These are phyloP conservation scores for Gautieria morchelliformis DNA, from an alignment of 768 basidiomycete genomes.

Conservation along the genomic window DNA sequence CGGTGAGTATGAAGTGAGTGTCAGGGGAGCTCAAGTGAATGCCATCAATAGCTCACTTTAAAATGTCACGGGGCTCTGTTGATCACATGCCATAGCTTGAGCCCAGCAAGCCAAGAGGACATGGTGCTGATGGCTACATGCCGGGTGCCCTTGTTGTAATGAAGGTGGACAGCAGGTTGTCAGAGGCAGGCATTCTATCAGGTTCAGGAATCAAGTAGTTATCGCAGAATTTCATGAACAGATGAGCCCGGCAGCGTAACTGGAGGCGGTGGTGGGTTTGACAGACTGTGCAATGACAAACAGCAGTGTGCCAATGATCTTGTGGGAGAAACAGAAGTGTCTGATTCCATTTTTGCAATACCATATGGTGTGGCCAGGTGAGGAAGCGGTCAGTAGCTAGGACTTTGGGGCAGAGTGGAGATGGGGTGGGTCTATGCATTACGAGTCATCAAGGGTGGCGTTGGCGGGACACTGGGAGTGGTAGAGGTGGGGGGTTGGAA, in stretches of 20 bases:
- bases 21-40: neutral
- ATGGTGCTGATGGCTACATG: too few species aligned
- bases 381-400: neutral
- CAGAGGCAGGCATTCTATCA: slow-evolving; percentile 21
- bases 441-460: neutral
- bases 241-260: slow-evolving; percentile 24
- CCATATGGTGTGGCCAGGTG: neutral
- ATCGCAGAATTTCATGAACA: slow-evolving; percentile 29
- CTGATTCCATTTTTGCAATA: neutral
- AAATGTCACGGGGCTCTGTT: slow-evolving; percentile 27
- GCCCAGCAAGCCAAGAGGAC: slow-evolving; percentile 25
- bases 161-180: slow-evolving; percentile 22
- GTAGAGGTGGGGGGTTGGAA: neutral
- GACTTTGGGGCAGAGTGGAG: neutral
- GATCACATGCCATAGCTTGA: slow-evolving; percentile 28
- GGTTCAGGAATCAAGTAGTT: slow-evolving; percentile 23
- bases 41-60: slow-evolving; percentile 5
- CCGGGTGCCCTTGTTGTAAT: too few species aligned
- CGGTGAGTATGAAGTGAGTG: neutral
- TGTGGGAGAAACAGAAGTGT: neutral
- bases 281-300: neutral
- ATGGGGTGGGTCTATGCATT: neutral
- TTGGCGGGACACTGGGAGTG: neutral
- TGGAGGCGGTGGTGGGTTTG: neutral
- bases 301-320: neutral